Conservation (phyloP, 179 eudicot genomes). For the Camellia oleifera region DNA sequence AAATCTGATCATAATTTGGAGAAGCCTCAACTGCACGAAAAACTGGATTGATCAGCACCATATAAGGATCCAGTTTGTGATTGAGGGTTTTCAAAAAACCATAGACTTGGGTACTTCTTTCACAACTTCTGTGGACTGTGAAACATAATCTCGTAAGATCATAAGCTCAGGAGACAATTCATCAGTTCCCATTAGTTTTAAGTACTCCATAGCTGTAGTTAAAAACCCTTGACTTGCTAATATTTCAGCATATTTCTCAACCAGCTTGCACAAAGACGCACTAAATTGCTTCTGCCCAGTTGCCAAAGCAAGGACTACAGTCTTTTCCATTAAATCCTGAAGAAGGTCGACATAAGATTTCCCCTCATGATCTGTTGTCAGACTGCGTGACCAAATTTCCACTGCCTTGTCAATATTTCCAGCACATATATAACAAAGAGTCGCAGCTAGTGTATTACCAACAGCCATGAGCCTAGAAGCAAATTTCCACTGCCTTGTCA, state of each 20-base stretch:
- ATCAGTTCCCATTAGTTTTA: constrained; percentile 19
- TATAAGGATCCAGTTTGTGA: no score
- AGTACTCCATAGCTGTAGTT: constrained; percentile 83
- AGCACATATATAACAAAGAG: no score
- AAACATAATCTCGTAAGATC: constrained; percentile 81
- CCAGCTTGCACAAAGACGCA: constrained; percentile 83
- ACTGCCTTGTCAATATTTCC: no score
- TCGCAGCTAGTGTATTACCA: no score
- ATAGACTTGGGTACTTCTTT: no score
- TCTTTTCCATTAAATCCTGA: constrained; percentile 99
- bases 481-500: constrained; percentile 86
- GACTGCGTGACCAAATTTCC: constrained; percentile 46
- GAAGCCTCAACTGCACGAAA: no score
- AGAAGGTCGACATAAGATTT: constrained; percentile 87
- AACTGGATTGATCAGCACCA: no score
- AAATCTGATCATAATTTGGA: no score
- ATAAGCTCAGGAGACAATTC: constrained; percentile 86
- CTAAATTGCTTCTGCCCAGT: no score
- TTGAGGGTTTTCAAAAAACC: no score
- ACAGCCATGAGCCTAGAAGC: constrained; percentile 1
- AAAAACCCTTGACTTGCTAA: constrained; percentile 98
- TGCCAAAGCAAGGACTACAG: constrained; percentile 87
- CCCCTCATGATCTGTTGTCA: constrained; percentile 64
- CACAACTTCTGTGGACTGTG: constrained; percentile 62
- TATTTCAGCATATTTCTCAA: constrained; percentile 94